Evolutionary conservation across 2,329 filamentous ascomycete genomes (phyloP), one percentile per base, ranked within the genome.

Genomic region (Trichoderma sp.): DNA sequence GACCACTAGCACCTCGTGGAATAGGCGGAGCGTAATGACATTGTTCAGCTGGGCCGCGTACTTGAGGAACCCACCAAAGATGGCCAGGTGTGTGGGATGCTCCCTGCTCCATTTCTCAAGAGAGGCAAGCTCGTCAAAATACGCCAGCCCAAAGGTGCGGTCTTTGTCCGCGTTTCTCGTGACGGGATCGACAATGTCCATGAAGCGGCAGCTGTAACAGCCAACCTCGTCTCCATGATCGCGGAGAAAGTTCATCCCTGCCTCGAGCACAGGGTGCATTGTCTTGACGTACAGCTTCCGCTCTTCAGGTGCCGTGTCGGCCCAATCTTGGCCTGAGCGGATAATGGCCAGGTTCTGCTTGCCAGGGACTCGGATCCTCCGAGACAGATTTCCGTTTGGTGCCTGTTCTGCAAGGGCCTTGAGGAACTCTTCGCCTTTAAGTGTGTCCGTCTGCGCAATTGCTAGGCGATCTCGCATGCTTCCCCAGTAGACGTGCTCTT

Each of bases 291-390:
- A 88, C 2, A 87, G 77, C 62, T 83, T 81, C 1, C 85, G 81
- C 80, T 88, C 86, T 33, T 83, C 81, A 2, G 84, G 83, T 5
- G 79, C 75, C 2, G 85, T 86, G 29, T 79, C 81, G 0, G 82
- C 83, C 86, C 85, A 87, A 75, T 87, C 85, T 76, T 87, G 86
- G 0, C 85, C 86, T 0, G 85, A 87, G 31, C 85, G 83, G 50
- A 87, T 87, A 18, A 87, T 80, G 38, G 82, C 81, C 5, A 87
- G 80, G 75, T 87, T 87, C 73, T 81, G 79, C 76, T 80, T 83
- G 1, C 85, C 84, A 0, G 80, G 75, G 4, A 88, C 80, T 21
- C 79, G 79, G 9, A 84, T 77, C 0, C 83, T 78, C 18, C 21
- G 18, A 12, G 56, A 9, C 24, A 41, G 12, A 14, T 33, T 29